Base-by-base conservation (phyloP, 495 filamentous ascomycete species). In the Durotheca rogersii region DNA sequence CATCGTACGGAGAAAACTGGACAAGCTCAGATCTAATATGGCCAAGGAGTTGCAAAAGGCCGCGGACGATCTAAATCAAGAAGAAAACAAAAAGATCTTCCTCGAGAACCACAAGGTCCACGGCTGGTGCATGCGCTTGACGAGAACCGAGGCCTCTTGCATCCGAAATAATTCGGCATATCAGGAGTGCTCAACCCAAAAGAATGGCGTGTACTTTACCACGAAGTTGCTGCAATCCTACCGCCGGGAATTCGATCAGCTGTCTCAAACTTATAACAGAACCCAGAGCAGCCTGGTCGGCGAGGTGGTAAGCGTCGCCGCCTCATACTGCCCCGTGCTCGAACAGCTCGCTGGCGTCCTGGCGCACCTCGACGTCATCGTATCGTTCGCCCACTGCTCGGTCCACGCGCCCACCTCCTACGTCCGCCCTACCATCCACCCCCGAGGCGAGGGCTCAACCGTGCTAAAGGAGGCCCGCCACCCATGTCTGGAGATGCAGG, bases 401-500 rank as follows among this genome's bases (percentile, higher is more conserved):
- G 86, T 96, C 3, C 90, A 97, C 67, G 94, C 93, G 0, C 93
- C 94, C 14, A 87, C 85, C 0, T 83, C 89, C 4, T 99, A 97
- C 67, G 84, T 92, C 39, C 82, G 93, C 11, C 93, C 93, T 0
- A 94, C 81, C 65, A 89, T 99, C 73, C 93, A 99, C 65, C 78
- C 86, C 3, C 87, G 93, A 21, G 93, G 93, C 16, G 80, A 86
- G 41, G 93, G 93, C n/a, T 82, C 89, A 45, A 97, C 93, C 0
- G 75, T 96, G 15, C 78, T 99, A 12, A 90, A 84, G 61, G 93
- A 96, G 64, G 92, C 93, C 2, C 86, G 94, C 6, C 93, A 99
- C 66, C 94, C 93, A 0, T 99, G 93, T 67, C 90, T 99, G 89
- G 93, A 99, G 65, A 90, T 96, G 88, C 93, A 99, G 68, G 93